Percentiles rank a stretch among this genome's conserved stretches.
Evolutionary conservation across 805 yeast species (phyloP).

Genomic region (Cyberlindnera lachancei): DNA sequence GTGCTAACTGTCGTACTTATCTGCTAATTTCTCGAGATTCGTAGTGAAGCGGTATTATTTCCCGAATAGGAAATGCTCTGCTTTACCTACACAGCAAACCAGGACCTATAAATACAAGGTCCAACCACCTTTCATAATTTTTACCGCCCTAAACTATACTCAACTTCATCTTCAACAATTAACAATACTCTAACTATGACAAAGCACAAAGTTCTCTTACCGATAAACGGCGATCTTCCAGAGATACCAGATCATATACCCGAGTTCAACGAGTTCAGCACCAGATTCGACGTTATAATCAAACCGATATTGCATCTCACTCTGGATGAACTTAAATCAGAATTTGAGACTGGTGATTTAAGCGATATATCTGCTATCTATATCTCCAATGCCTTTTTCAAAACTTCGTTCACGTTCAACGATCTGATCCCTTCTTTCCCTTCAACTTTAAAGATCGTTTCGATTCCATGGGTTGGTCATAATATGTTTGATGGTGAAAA

Average conservation of each 20-base stretch:
- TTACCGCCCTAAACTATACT: not conserved
- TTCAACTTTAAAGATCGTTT: conserved; percentile 35
- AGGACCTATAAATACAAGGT: too few species aligned
- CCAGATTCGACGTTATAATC: conserved; percentile 31
- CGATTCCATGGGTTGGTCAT: conserved; percentile 55
- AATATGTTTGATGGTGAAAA: conserved; percentile 42
- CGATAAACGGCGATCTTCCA: conserved; percentile 25
- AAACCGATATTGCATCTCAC: conserved; percentile 28
- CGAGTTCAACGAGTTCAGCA: conserved; percentile 37
- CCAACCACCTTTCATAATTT: too few species aligned
- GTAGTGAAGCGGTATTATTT: too few species aligned
- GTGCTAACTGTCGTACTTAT: too few species aligned
- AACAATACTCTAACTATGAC: conserved; percentile 4
- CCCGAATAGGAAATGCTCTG: too few species aligned
- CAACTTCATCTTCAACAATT: not conserved
- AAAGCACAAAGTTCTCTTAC: conserved; percentile 26
- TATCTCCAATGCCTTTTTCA: conserved; percentile 47
- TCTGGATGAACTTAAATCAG: conserved; percentile 35
- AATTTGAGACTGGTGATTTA: conserved; percentile 28
- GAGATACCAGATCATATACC: conserved; percentile 40
- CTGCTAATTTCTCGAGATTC: too few species aligned
- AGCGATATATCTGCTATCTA: conserved; percentile 45
- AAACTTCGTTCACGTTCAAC: conserved; percentile 32
- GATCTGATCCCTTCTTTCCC: conserved; percentile 42
- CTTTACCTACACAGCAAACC: too few species aligned